Percentiles rank a stretch among this genome's conserved stretches.
Conservation (phyloP, 140 eudicot species). For the Flaveria floridana region DNA sequence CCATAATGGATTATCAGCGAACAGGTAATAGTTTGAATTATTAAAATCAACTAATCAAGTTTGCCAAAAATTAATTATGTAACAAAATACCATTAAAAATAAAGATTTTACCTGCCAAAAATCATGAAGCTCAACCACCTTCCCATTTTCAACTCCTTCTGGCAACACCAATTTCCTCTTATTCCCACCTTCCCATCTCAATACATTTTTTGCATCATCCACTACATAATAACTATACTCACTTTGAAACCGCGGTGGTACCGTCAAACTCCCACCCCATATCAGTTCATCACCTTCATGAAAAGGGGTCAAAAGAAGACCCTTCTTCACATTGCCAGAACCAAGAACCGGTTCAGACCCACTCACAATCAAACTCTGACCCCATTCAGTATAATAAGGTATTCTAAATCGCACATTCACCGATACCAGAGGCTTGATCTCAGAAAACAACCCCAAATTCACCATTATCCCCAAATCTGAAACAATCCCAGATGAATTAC, state of each 20-base stretch:
- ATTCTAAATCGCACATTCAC: constrained; percentile 69
- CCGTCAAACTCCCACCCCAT: constrained; percentile 74
- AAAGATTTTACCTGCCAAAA: constrained; percentile 74
- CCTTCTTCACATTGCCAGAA: constrained; percentile 84
- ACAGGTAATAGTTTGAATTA: no score
- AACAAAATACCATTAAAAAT: constrained; percentile 3
- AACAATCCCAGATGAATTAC: constrained; percentile 16
- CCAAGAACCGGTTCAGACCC: constrained; percentile 87
- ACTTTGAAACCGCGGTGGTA: constrained; percentile 56
- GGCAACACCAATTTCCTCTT: constrained; percentile 71
- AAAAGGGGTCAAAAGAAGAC: constrained; percentile 67
- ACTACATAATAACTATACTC: constrained; percentile 90
- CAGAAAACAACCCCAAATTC: constrained; percentile 61
- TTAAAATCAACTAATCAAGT: neutral
- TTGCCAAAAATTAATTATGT: neutral
- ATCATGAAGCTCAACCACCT: constrained; percentile 73
- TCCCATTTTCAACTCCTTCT: constrained; percentile 59
- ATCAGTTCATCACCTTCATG: constrained; percentile 83
- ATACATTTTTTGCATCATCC: constrained; percentile 59
- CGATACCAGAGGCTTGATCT: constrained; percentile 50
- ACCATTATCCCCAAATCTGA: constrained; percentile 47
- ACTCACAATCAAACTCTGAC: constrained; percentile 77
- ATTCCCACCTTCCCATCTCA: constrained; percentile 79
- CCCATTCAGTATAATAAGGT: constrained; percentile 97
- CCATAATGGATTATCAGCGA: no score